Evolutionary conservation across 257 asterid genomes (phyloP).

Genomic region (Echites panduratus): DNA sequence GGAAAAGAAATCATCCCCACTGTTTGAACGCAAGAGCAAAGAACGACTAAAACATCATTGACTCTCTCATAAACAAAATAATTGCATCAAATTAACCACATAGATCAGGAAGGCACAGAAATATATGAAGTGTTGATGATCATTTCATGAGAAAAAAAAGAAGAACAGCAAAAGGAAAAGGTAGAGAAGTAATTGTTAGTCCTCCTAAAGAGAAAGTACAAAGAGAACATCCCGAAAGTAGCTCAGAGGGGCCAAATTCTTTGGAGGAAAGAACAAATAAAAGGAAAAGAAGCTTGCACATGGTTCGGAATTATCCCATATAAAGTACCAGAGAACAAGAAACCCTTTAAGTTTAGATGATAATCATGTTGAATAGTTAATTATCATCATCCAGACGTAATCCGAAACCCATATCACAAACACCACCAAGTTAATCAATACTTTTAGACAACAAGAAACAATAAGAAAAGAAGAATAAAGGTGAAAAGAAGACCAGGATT

Average conservation of each 20-base stretch:
- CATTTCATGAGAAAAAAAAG: not conserved
- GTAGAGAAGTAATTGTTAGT: too few species aligned
- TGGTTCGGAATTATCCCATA: not conserved
- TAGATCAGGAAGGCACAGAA: not conserved
- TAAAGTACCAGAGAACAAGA: not conserved
- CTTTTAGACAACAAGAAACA: not conserved
- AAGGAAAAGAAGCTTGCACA: not conserved
- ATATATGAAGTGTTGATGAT: not conserved
- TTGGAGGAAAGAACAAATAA: not conserved
- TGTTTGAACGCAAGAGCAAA: not conserved
- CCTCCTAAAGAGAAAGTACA: not conserved
- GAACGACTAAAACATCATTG: not conserved
- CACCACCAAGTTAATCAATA: not conserved
- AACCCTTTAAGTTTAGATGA: not conserved
- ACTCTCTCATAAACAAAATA: not conserved
- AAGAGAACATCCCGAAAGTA: not conserved
- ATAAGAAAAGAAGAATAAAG: conserved; percentile 3
- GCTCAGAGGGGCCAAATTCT: not conserved
- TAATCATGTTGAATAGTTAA: not conserved
- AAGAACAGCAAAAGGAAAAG: not conserved
- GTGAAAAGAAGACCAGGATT: conserved; percentile 11
- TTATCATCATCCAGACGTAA: not conserved
- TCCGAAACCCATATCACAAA: not conserved
- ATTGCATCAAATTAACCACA: not conserved
- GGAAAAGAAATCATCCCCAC: not conserved